Evolutionary conservation across 352 stramenopile species (phyloP).

Genomic region (Pythium brassicae): DNA sequence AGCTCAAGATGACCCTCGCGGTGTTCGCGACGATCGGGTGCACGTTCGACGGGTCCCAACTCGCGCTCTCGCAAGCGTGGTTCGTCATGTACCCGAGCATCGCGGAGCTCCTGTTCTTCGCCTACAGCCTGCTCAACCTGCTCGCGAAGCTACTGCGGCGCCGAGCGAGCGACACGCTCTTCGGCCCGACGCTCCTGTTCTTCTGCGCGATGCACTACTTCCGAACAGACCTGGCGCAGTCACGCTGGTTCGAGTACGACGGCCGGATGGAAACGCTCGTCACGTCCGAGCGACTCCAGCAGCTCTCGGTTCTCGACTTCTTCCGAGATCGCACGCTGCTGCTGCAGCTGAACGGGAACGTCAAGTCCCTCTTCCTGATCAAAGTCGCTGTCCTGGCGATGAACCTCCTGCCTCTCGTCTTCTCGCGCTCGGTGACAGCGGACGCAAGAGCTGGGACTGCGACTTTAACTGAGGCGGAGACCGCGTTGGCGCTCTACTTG

Average conservation of each 20-base stretch:
- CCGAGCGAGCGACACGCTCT: conserved; percentile 28
- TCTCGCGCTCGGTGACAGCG: too few species aligned
- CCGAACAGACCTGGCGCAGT: conserved; percentile 16
- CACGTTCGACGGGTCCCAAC: conserved; percentile 41
- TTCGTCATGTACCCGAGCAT: conserved; percentile 45
- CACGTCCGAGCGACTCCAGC: conserved; percentile 22
- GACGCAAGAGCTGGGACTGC: too few species aligned
- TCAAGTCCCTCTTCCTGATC: conserved; percentile 29
- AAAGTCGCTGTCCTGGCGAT: conserved; percentile 35
- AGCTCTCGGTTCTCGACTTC: conserved; percentile 27
- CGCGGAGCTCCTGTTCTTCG: conserved; percentile 30
- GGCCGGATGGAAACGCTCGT: conserved; percentile 27
- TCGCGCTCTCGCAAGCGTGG: conserved; percentile 34
- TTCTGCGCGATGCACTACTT: conserved; percentile 33
- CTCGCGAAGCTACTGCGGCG: conserved; percentile 29
- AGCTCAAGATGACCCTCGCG: conserved; percentile 14
- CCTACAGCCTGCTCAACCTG: conserved; percentile 45
- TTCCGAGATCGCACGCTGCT: conserved; percentile 25
- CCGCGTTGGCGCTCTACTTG: too few species aligned
- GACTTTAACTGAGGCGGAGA: too few species aligned
- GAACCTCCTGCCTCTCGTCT: conserved; percentile 29
- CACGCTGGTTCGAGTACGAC: conserved; percentile 12
- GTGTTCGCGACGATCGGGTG: conserved; percentile 21
- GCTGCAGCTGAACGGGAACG: conserved; percentile 24
- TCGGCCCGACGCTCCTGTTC: conserved; percentile 35